Evolutionary conservation across 2,329 filamentous ascomycete genomes (phyloP).

Genomic region (Paecilomyces fulvus): DNA sequence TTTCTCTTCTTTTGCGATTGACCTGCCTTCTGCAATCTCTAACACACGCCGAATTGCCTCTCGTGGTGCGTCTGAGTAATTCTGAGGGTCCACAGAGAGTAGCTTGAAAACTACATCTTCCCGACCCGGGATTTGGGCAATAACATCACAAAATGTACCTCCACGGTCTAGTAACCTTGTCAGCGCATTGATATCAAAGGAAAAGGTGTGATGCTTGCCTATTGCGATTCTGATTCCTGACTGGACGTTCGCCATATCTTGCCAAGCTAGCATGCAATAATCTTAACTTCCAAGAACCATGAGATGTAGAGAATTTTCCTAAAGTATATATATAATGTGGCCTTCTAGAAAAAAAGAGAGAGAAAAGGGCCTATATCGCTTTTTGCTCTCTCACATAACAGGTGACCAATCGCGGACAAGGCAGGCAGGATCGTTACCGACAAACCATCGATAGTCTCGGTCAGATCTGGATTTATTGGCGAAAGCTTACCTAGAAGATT

Average conservation of each 20-base stretch:
- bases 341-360: background rate
- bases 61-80: constrained; percentile 49
- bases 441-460: background rate
- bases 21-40: constrained; percentile 16
- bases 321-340: background rate
- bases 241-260: background rate
- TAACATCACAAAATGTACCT: constrained; percentile 23
- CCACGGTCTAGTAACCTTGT: constrained; percentile 11
- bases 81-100: constrained; percentile 19
- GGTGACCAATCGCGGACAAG: background rate
- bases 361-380: background rate
- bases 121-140: constrained; percentile 15
- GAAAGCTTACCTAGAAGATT: background rate
- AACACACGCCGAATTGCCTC: constrained; percentile 76
- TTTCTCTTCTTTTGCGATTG: constrained; percentile 10
- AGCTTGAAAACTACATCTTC: constrained; percentile 22
- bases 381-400: background rate
- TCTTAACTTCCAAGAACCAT: background rate
- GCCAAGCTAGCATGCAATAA: background rate
- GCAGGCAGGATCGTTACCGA: background rate
- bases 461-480: background rate
- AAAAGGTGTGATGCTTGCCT: background rate
- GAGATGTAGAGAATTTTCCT: background rate
- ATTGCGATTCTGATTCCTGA: constrained; percentile 4
- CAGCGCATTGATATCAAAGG: background rate